Evolutionary conservation across 768 basidiomycete genomes (phyloP), one percentile per base, ranked within the genome.

Genomic region (Tricholomella constricta): DNA sequence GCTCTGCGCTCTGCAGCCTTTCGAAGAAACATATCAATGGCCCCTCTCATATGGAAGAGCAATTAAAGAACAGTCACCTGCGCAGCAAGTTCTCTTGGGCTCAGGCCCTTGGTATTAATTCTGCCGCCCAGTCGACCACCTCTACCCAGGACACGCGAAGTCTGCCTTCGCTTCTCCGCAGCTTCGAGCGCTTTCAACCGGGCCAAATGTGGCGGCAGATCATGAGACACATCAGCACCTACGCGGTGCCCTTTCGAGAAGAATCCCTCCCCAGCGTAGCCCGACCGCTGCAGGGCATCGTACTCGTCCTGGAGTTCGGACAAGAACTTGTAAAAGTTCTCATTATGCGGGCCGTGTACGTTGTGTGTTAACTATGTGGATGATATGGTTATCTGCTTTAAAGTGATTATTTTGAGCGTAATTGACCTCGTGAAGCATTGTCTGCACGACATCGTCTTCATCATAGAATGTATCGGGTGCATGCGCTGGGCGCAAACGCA

Each of bases 231-330:
- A 27, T 82, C 80, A 6, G 62, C 61, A n/a, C 93, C 91, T 0
- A 98, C 65, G 22, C 85, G 73, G 11, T 75, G 75, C 1, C 95
- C 95, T n/a, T 78, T 72, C 22, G 86, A 77, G 66, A 84, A 84
- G 79, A 97, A 98, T 2, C 94, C 95, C 69, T 97, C 94, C 12
- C 95, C 94, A 5, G 86, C 76, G 68, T 94, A 98, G 0, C 94
- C 95, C 12, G 83, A 85, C 17, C 84, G 77, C 59, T 85, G 84
- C 6, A 97, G 77, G 2, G 78, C 83, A 35, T 90, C 88, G 60
- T 87, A 94, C 71, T 97, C 95, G 50, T 93, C 88, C 63, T 94
- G 88, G 2, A 96, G 75, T 19, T 77, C 79, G 2, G 81, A 73
- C 4, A 91, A 79, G 59, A 82, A 81, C 51, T 86, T 85, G 73